Evolutionary conservation across 257 asterid species (phyloP).

Genomic region (Solanum ossicruentum): DNA sequence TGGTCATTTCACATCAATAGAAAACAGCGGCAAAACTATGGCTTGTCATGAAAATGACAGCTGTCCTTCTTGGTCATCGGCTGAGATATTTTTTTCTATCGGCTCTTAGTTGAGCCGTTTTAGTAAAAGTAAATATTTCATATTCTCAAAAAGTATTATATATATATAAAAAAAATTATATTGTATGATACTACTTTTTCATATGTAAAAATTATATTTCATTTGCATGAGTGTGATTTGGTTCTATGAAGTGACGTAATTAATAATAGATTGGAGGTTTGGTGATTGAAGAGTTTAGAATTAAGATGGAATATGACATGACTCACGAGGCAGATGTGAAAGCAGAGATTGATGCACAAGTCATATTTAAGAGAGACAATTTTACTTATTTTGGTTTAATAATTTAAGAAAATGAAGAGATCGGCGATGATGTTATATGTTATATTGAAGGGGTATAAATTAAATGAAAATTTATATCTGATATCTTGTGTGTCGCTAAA

Average conservation of each 20-base stretch:
- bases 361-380: too few relatives aligned
- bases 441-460: fast-evolving
- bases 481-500: not conserved
- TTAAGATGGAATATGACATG: not conserved
- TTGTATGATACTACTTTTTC: too few relatives aligned
- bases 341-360: not conserved
- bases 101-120: not conserved
- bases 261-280: not conserved
- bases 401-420: not conserved
- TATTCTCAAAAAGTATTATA: too few relatives aligned
- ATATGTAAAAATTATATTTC: too few relatives aligned
- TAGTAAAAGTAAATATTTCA: not conserved
- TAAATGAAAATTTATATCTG: not conserved
- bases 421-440: not conserved
- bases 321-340: not conserved
- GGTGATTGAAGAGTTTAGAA: not conserved
- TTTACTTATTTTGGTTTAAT: not conserved
- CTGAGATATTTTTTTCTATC: not conserved
- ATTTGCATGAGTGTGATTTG: too few relatives aligned
- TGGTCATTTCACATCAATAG: not conserved
- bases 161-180: too few relatives aligned
- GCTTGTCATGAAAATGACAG: not conserved
- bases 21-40: not conserved
- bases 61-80: not conserved
- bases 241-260: not conserved